A percentile compares a stretch with the other conserved stretches of the same genome.
Evolutionary conservation across 1,284 basidiomycete genomes (phyloP).

Genomic region (Trametes versicolor): DNA sequence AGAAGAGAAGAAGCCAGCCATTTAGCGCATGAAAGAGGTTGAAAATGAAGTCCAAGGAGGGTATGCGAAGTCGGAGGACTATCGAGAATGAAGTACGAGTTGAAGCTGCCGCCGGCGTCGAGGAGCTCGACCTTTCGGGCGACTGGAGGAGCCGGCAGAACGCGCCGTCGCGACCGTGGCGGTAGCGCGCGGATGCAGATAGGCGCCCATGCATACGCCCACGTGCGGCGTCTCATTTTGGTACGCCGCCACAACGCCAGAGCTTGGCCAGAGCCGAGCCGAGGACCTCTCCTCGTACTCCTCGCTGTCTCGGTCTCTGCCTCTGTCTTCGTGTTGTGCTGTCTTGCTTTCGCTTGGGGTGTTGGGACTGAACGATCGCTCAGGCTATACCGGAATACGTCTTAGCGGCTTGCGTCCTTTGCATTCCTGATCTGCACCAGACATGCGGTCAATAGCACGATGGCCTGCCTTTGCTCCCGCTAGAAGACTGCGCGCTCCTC

Average conservation of each 20-base stretch:
- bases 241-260: slow-evolving; percentile 4
- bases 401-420: not conserved
- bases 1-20: slow-evolving; percentile 73
- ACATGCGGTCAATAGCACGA: slow-evolving; percentile 8
- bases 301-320: not conserved
- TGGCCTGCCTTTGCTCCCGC: slow-evolving; percentile 1
- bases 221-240: slow-evolving; percentile 25
- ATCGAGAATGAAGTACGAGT: not conserved
- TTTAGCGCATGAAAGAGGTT: slow-evolving; percentile 38
- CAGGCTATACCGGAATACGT: not conserved
- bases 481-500: slow-evolving; percentile 5
- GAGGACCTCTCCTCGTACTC: not conserved
- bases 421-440: not conserved
- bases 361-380: not conserved
- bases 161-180: slow-evolving; percentile 26
- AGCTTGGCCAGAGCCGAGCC: not conserved
- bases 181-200: not conserved
- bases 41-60: slow-evolving; percentile 7
- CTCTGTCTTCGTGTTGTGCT: not conserved
- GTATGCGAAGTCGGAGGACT: slow-evolving; percentile 2
- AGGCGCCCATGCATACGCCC: slow-evolving; percentile 18
- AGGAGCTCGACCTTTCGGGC: not conserved
- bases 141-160: slow-evolving; percentile 15
- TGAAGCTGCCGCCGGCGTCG: slow-evolving; percentile 3
- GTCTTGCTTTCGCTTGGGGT: not conserved